Percentiles rank a stretch among this genome's conserved stretches.
These are phyloP conservation scores for Insectozyma bohioensis DNA, from an alignment of 1,139 yeast genomes.

Conservation along the genomic window DNA sequence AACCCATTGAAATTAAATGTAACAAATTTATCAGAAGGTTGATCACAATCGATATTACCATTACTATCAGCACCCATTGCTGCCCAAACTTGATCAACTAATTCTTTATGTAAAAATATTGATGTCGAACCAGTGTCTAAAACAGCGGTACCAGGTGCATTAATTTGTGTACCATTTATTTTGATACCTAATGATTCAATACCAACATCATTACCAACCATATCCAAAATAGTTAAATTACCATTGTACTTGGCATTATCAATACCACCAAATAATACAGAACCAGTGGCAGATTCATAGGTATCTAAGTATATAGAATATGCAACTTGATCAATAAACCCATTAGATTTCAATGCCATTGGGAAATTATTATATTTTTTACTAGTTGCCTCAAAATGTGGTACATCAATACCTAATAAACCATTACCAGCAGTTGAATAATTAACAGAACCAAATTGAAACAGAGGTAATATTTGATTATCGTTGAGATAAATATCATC, in stretches of 20 bases:
- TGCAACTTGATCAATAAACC: conserved; percentile 48
- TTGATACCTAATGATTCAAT: conserved; percentile 6
- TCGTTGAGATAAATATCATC: conserved; percentile 27
- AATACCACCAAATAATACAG: conserved; percentile 57
- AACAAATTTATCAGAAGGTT: conserved; percentile 11
- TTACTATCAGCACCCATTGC: conserved; percentile 19
- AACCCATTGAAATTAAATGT: conserved; percentile 31
- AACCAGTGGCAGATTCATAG: conserved; percentile 29
- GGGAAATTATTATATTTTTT: conserved; percentile 26
- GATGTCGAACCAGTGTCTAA: conserved; percentile 32
- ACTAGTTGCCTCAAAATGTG: conserved; percentile 12
- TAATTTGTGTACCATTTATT: conserved; percentile 5
- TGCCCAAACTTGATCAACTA: conserved; percentile 21
- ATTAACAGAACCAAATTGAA: conserved; percentile 49
- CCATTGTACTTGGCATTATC: conserved; percentile 54
- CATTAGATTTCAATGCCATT: conserved; percentile 29
- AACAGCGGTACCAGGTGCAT: conserved; percentile 1
- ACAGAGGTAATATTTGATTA: conserved; percentile 9
- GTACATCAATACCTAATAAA: conserved; percentile 44
- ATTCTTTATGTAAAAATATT: conserved; percentile 21
- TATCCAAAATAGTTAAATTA: conserved; percentile 30
- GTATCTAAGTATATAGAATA: conserved; percentile 53
- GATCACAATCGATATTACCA: conserved; percentile 4
- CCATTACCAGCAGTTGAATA: conserved; percentile 41
- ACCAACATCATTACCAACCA: conserved; percentile 15